A percentile compares a stretch with the other conserved stretches of the same genome.
Evolutionary conservation across 1,139 yeast genomes (phyloP).

Genomic region (Candida labiduridarum): DNA sequence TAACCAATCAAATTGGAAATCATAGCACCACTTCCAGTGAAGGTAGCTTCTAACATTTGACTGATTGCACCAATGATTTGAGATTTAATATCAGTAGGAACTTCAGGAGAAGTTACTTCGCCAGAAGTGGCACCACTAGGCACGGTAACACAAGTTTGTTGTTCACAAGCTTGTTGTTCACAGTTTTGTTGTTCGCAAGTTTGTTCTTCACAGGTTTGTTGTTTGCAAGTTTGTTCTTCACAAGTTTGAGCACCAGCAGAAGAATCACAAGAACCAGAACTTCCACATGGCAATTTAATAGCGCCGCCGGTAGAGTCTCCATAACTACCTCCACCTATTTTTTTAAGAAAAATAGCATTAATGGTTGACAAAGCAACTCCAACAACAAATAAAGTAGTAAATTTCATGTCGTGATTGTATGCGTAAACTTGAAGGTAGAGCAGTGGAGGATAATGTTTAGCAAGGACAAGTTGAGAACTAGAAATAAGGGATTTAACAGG

Average conservation of each 20-base stretch:
- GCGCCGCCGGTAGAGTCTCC: not conserved
- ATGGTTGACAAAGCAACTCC: not conserved
- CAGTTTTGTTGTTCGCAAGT: not conserved
- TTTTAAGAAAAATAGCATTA: not conserved
- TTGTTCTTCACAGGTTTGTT: no score
- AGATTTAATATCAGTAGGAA: not conserved
- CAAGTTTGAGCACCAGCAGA: not conserved
- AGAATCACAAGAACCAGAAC: not conserved
- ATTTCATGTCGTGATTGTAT: not conserved
- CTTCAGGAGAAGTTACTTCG: not conserved
- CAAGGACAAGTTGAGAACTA: no score
- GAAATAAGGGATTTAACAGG: not conserved
- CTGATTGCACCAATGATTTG: not conserved
- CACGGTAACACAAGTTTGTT: not conserved
- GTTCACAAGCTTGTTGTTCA: no score
- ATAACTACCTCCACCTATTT: not conserved
- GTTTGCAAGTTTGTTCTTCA: not conserved
- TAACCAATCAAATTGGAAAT: slow-evolving; percentile 1
- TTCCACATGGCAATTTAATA: not conserved
- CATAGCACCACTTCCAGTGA: not conserved
- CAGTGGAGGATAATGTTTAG: no score
- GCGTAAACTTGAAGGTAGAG: not conserved
- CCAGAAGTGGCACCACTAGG: not conserved
- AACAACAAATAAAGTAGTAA: not conserved
- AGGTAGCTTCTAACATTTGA: not conserved